These are phyloP conservation scores for Cynara cardunculus DNA, from an alignment of 129 eudicot genomes.

Conservation along the genomic window DNA sequence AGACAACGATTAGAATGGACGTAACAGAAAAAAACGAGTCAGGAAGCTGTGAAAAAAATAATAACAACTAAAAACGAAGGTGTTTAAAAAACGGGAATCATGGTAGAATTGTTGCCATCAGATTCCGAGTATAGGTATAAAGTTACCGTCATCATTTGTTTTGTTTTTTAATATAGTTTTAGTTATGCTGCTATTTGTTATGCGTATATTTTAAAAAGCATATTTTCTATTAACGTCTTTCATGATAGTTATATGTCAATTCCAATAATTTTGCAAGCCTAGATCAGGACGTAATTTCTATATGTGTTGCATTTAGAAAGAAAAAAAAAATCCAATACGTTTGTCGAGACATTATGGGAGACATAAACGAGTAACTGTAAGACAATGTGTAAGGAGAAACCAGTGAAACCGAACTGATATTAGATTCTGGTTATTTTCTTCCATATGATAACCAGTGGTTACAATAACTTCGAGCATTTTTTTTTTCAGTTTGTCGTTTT, in stretches of 20 bases:
- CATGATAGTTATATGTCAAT: background rate
- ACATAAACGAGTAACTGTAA: background rate
- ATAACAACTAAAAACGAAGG: background rate
- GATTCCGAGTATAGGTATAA: background rate
- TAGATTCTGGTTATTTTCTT: background rate
- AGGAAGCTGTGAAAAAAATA: background rate
- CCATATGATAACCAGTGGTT: background rate
- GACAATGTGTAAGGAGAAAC: background rate
- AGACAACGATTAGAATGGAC: background rate
- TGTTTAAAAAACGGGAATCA: background rate
- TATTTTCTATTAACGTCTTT: background rate
- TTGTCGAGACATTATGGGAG: background rate
- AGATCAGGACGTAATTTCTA: background rate
- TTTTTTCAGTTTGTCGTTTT: background rate
- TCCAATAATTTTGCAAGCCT: background rate
- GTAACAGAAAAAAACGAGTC: background rate
- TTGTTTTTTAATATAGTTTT: background rate
- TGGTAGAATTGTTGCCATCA: background rate
- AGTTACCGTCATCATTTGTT: background rate
- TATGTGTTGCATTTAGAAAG: background rate
- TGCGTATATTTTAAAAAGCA: background rate
- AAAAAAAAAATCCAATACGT: background rate
- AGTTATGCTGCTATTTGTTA: background rate
- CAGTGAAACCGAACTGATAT: background rate
- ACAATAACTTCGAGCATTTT: background rate